Conservation (phyloP, 2,329 filamentous ascomycete genomes). For the Colletotrichum orbiculare region DNA sequence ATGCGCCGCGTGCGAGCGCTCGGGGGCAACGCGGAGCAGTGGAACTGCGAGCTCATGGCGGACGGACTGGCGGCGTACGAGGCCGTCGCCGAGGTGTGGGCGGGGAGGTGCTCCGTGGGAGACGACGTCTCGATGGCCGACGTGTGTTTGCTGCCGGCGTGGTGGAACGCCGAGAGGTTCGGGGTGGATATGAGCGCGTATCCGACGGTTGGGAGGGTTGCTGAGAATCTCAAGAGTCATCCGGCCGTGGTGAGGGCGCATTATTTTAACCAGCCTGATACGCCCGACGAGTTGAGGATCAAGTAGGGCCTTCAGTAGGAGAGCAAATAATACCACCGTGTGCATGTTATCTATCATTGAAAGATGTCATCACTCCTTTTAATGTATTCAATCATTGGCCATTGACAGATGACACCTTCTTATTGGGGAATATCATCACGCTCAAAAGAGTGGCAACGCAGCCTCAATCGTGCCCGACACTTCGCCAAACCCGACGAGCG, state of each 20-base stretch:
- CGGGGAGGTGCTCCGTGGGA: slow-evolving; percentile 66
- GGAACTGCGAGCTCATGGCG: slow-evolving; percentile 63
- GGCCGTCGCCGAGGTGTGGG: slow-evolving; percentile 47
- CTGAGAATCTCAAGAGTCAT: slow-evolving; percentile 56
- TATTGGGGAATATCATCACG: too few species aligned
- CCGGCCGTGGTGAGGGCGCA: slow-evolving; percentile 63
- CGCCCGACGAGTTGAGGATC: slow-evolving; percentile 40
- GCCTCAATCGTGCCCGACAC: slow-evolving; percentile 70
- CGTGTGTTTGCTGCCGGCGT: slow-evolving; percentile 66
- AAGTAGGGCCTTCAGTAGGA: neutral
- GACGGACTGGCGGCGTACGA: slow-evolving; percentile 69
- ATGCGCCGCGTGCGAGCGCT: slow-evolving; percentile 59
- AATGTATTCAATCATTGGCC: too few species aligned
- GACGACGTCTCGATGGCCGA: slow-evolving; percentile 68
- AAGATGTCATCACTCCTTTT: too few species aligned
- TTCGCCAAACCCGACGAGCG: slow-evolving; percentile 81
- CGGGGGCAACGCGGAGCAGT: slow-evolving; percentile 55
- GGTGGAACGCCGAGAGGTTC: slow-evolving; percentile 67
- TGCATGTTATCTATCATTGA: neutral
- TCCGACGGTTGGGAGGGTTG: slow-evolving; percentile 58
- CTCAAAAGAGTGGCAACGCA: slow-evolving; percentile 46
- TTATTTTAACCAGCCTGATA: slow-evolving; percentile 65
- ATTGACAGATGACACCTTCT: neutral
- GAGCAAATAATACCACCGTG: too few species aligned
- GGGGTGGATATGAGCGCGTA: slow-evolving; percentile 63